These are phyloP conservation scores for Salix exigua DNA, from an alignment of 345 rosid species.

Conservation along the genomic window DNA sequence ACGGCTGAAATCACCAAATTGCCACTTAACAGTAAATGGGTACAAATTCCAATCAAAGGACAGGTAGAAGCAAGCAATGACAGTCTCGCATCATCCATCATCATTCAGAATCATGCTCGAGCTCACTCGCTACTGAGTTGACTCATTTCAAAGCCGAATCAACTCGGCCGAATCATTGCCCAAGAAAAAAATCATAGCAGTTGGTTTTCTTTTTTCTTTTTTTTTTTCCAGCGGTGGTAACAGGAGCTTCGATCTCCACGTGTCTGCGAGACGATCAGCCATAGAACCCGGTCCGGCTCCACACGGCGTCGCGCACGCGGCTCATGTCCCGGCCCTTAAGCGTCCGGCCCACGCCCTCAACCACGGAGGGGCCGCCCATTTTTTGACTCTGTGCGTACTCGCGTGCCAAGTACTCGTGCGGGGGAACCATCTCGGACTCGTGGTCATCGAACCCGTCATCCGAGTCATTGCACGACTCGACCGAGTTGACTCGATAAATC, in stretches of 20 bases:
- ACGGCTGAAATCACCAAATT: not conserved
- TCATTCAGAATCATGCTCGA: conserved; percentile 17
- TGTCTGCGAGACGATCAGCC: not conserved
- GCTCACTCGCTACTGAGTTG: conserved; percentile 41
- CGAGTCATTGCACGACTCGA: conserved; percentile 67
- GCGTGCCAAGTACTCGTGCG: conserved; percentile 89
- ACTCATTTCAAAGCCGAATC: conserved; percentile 23
- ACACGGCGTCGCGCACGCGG: conserved; percentile 86
- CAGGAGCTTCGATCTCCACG: too few relatives aligned
- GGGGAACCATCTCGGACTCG: conserved; percentile 74
- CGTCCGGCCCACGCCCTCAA: conserved; percentile 84
- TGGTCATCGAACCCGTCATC: conserved; percentile 56
- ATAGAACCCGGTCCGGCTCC: conserved; percentile 52
- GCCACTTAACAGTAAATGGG: not conserved
- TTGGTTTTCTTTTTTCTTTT: too few relatives aligned
- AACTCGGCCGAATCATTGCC: conserved; percentile 41
- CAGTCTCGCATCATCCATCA: not conserved
- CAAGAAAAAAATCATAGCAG: conserved; percentile 3
- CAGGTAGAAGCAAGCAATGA: not conserved
- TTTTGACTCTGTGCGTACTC: conserved; percentile 45
- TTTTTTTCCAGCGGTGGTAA: not conserved
- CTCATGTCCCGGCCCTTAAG: conserved; percentile 90
- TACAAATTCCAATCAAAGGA: not conserved
- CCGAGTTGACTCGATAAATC: conserved; percentile 72
- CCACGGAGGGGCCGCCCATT: conserved; percentile 58